A percentile compares a stretch with the other conserved stretches of the same genome.
Evolutionary conservation across 441 rosid genomes (phyloP).

Genomic region (Populus tomentosa): DNA sequence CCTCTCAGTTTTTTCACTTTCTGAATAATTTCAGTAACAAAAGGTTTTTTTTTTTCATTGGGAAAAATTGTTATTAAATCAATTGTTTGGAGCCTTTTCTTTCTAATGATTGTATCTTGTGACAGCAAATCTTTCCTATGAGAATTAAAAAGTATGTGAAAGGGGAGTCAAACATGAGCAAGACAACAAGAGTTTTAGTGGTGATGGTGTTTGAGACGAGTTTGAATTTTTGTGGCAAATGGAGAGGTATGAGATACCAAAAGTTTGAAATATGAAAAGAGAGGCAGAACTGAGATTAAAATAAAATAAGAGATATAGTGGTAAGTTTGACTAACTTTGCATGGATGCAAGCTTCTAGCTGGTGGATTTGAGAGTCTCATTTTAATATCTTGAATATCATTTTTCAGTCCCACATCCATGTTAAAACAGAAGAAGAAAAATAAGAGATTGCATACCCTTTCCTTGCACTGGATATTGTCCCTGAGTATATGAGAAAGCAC

Average conservation of each 20-base stretch:
- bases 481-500: slow-evolving; percentile 78
- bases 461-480: slow-evolving; percentile 82
- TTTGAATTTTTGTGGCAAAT: background rate
- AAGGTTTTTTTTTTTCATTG: background rate
- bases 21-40: background rate
- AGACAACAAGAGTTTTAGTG: background rate
- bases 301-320: too few relatives aligned
- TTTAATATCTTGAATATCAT: background rate
- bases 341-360: background rate
- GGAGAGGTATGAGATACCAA: background rate
- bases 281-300: too few relatives aligned
- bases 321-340: background rate
- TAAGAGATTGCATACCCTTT: slow-evolving; percentile 53
- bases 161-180: background rate
- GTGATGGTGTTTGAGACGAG: background rate
- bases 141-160: background rate
- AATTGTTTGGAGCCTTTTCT: background rate
- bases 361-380: background rate
- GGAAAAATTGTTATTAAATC: background rate
- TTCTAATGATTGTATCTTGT: background rate
- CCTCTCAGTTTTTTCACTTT: background rate
- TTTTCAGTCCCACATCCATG: slow-evolving; percentile 3
- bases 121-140: background rate
- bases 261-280: background rate
- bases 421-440: slow-evolving; percentile 1